Base-by-base conservation (phyloP, 768 basidiomycete genomes). In the Crepidotus variabilis region DNA sequence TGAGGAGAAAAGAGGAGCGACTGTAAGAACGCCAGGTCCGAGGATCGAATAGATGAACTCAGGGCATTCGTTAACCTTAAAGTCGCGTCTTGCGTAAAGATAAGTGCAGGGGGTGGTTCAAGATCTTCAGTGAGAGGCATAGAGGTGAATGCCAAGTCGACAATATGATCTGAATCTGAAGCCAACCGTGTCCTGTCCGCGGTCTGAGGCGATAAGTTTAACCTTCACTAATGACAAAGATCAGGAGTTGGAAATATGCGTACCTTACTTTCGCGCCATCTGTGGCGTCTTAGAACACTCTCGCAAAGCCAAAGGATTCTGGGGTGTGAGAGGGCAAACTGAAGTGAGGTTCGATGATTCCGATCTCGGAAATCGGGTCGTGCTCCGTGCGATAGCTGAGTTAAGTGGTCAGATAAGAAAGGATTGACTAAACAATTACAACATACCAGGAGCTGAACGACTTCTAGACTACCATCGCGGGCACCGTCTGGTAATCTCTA, bases 221-320 rank as follows among this genome's bases (percentile, higher is more conserved):
- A 61, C 43, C 57, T 43, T 55, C 57, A 54, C 50, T 55, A 47
- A 14, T 23, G 48, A n/a, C 43, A 50, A 39, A 24, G 47, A 51
- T 59, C 58, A 55, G 39, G 36, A 21, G 36, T 63, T 28, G 28
- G 47, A 28, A 43, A 63, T 51, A 35, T 28, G 72, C 77, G 60
- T 71, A 86, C 89, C 69, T 80, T 72, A 62, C 74, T 77, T 67
- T 87, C 85, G 51, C 77, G 79, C 69, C 81, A 80, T 50, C 88
- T 76, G 66, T 79, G 79, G 52, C 75, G 77, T 49, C 89, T 82
- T 35, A 92, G 71, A 7, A 82, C 76, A 14, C 75, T 69, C 72
- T 92, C 90, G 58, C 87, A 91, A 23, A 83, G 70, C 84, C 85
- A 90, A 2, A 91, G 77, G 35, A 85, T 76, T 49, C 73, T 77